These are phyloP conservation scores for Diplodia mutila DNA, from an alignment of 2,329 filamentous ascomycete genomes.

Conservation along the genomic window DNA sequence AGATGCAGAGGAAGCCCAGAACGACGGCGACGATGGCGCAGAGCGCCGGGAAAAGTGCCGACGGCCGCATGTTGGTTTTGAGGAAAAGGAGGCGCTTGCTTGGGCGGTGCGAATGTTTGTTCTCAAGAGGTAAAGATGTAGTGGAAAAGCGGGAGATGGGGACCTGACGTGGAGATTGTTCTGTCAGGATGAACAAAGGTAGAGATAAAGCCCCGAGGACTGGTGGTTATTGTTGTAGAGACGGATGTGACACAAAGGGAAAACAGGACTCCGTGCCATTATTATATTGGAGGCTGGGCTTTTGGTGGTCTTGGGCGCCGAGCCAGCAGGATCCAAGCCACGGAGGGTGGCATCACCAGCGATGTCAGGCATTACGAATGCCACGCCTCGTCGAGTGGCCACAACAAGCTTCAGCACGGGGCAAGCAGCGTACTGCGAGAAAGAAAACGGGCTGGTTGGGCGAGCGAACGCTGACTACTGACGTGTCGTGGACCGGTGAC, in stretches of 20 bases:
- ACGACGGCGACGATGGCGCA: conserved; percentile 60
- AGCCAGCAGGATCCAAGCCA: conserved; percentile 17
- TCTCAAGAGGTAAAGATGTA: background rate
- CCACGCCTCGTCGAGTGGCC: conserved; percentile 15
- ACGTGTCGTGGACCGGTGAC: conserved; percentile 12
- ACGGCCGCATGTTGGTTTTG: conserved; percentile 53
- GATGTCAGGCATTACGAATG: conserved; percentile 23
- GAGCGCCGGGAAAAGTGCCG: conserved; percentile 55
- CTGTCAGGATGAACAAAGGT: background rate
- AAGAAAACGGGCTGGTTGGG: conserved; percentile 15
- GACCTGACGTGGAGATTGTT: background rate
- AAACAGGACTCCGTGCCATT: conserved; percentile 11
- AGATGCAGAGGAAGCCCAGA: conserved; percentile 63
- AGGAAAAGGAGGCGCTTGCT: background rate
- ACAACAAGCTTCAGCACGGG: background rate
- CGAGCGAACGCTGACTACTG: conserved; percentile 17
- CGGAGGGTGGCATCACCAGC: conserved; percentile 4
- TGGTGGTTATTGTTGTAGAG: background rate
- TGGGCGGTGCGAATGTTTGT: background rate
- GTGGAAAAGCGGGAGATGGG: background rate
- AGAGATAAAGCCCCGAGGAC: background rate
- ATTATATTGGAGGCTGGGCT: conserved; percentile 7
- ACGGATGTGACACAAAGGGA: conserved; percentile 5
- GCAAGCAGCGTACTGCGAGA: background rate
- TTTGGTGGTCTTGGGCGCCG: background rate